Conservation (phyloP, 2,329 filamentous ascomycete genomes). For the Pseudofabraea citricarpa region DNA sequence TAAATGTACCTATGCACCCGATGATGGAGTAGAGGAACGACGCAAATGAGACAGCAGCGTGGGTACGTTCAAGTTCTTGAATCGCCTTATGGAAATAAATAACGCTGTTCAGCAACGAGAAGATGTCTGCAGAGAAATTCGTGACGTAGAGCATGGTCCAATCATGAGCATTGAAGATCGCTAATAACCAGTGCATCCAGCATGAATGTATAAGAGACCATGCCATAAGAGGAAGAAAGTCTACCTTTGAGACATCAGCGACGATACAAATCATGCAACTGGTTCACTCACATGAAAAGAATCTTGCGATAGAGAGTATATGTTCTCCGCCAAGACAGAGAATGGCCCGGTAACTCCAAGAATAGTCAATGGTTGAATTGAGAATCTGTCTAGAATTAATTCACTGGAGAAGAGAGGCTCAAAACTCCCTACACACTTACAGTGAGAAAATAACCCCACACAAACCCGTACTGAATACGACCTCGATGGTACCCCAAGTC, state of each 20-base stretch:
- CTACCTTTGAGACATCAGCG: conserved; percentile 34
- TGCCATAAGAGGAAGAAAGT: conserved; percentile 63
- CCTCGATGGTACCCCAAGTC: conserved; percentile 63
- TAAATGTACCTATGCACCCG: conserved; percentile 57
- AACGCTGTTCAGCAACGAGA: conserved; percentile 61
- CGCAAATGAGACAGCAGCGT: conserved; percentile 50
- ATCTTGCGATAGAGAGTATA: conserved; percentile 52
- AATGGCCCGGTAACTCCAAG: conserved; percentile 63
- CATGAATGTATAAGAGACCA: conserved; percentile 61
- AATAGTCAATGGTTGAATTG: conserved; percentile 60
- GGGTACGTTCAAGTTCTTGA: conserved; percentile 57
- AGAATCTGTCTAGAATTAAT: conserved; percentile 31
- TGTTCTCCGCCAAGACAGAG: conserved; percentile 61
- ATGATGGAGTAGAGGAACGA: conserved; percentile 63
- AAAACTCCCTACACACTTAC: conserved; percentile 39
- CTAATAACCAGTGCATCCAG: conserved; percentile 61
- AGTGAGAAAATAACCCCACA: conserved; percentile 59
- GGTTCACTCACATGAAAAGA: conserved; percentile 43
- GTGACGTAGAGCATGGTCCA: conserved; percentile 70
- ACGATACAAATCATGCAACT: not conserved
- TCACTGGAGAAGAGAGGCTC: no score
- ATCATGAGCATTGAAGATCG: conserved; percentile 63
- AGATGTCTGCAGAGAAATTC: conserved; percentile 61
- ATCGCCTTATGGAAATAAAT: conserved; percentile 66
- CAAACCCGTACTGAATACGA: conserved; percentile 61